Base-by-base conservation (phyloP, 352 stramenopile species). In the Phytophthora colocasiae region DNA sequence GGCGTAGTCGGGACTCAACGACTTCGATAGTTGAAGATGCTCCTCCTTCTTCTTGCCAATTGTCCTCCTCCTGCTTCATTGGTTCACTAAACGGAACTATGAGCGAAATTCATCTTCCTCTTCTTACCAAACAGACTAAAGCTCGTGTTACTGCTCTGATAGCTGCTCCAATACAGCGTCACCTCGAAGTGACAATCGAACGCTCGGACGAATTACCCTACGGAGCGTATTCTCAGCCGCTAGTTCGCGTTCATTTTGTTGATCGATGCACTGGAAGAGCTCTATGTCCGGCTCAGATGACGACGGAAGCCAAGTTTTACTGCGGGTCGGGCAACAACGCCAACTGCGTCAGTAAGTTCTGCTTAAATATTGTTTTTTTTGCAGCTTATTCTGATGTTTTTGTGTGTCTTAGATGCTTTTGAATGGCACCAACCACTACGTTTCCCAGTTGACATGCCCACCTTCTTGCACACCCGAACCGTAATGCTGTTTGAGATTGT, bases 401-500 rank as follows among this genome's bases (percentile, higher is more conserved):
- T 58, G 34, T 46, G 27, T 43, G 14, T 4, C 43, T 19, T 48
- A 86, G 78, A 87, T 43, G 58, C 69, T 1, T 87, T 92, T 32
- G 71, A 81, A 61, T 92, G 83, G 83, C 73, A 78, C 32, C 54
- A 87, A 72, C 19, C 69, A 26, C 58, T 87, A 6, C 32, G 40
- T 11, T 63, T 85, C 17, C 54, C 68, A 1, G 24, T 80, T n/a
- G 51, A 69, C 40, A 58, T 88, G 34, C 41, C 36, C 4, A 67
- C 76, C 0, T 77, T 85, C 17, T 12, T 89, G 0, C 75, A 70
- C 9, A 78, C 82, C 1, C 71, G 68, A 38, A 70, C 73, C 11
- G 47, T 87, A 12, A 11, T 93, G 19, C 55, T 93, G 8, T 73
- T 91, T 27, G 84, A 93, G 51, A 54, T 93, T 7, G 47, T 90